These are phyloP conservation scores for Kodamaea leandrae DNA, from an alignment of 805 yeast genomes.

Conservation along the genomic window DNA sequence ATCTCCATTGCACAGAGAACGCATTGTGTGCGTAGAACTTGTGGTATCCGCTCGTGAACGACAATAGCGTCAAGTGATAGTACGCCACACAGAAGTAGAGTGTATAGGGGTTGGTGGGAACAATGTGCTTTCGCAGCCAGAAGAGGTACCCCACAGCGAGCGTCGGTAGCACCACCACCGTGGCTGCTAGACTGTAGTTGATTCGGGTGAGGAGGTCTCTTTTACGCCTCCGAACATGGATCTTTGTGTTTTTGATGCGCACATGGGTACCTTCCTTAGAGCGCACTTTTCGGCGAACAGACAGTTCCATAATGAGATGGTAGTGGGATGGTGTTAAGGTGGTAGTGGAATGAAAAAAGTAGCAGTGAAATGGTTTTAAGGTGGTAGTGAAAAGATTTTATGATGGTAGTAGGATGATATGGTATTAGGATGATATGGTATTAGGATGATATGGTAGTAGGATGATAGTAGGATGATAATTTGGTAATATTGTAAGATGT, in stretches of 20 bases:
- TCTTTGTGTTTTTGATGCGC: constrained; percentile 23
- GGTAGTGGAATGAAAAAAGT: neutral
- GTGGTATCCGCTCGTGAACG: constrained; percentile 45
- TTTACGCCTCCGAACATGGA: constrained; percentile 34
- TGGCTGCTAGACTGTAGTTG: constrained; percentile 32
- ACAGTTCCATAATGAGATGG: neutral
- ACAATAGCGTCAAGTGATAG: constrained; percentile 35
- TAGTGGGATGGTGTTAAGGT: neutral
- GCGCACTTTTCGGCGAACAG: constrained; percentile 16
- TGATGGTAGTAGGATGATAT: neutral
- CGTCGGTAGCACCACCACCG: constrained; percentile 35
- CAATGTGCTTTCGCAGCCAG: constrained; percentile 17
- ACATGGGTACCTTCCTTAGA: constrained; percentile 1
- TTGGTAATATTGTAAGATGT: too few relatives aligned
- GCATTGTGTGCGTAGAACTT: constrained; percentile 42
- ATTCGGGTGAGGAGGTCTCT: constrained; percentile 36
- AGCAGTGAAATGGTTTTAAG: constrained; percentile 15
- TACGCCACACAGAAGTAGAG: constrained; percentile 31
- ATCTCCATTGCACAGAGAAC: constrained; percentile 25
- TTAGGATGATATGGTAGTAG: too few relatives aligned
- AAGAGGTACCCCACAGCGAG: constrained; percentile 27
- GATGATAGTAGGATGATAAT: too few relatives aligned
- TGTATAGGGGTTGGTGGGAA: constrained; percentile 30
- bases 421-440: too few relatives aligned
- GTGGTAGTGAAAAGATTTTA: neutral